Base-by-base conservation (phyloP, 1,284 basidiomycete genomes). In the Ceratobasidium sp. region DNA sequence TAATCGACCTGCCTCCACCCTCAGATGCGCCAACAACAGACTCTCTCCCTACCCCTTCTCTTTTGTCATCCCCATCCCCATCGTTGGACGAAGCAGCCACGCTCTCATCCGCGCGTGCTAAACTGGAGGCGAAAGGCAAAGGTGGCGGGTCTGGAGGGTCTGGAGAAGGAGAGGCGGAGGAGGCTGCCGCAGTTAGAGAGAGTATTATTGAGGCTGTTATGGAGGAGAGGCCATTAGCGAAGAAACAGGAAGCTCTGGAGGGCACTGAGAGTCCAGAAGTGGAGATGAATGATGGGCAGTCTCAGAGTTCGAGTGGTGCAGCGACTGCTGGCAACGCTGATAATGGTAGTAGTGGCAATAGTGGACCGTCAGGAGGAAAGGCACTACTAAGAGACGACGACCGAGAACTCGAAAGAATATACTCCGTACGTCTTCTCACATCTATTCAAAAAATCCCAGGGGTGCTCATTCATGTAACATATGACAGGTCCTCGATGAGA, bases 321-420 rank as follows among this genome's bases (percentile, higher is more conserved):
- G 1, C 23, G 41, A 74, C 67, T 21, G 71, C 73, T 14, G 61
- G 59, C 1, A 23, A 64, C 49, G 62, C 61, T 47, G 73, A 50
- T 55, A 64, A 77, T 75, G 50, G 76, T 74, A 32, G 52, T 32
- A 26, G 73, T 66, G 35, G 46, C 11, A 38, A 11, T 11, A 38
- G 35, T 38, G 35, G 35, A 11, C 86, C 35, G 4, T 11, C 35
- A 38, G 35, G 35, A 38, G 35, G 35, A 61, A 93, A 91, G 77
- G 92, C 95, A 0, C 81, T 98, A 32, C 83, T 98, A 66, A 95
- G 91, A 80, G 93, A 96, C 74, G 88, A 96, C 76, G 97, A 99
- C 80, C 79, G 80, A n/a, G 97, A 99, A 82, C 85, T 99, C 57
- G 83, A 85, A 16, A 85, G 97, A 21, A 84, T 98, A 13, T 85